Evolutionary conservation across 768 basidiomycete genomes (phyloP), one percentile per base, ranked within the genome.

Genomic region (Pisolithus orientalis): DNA sequence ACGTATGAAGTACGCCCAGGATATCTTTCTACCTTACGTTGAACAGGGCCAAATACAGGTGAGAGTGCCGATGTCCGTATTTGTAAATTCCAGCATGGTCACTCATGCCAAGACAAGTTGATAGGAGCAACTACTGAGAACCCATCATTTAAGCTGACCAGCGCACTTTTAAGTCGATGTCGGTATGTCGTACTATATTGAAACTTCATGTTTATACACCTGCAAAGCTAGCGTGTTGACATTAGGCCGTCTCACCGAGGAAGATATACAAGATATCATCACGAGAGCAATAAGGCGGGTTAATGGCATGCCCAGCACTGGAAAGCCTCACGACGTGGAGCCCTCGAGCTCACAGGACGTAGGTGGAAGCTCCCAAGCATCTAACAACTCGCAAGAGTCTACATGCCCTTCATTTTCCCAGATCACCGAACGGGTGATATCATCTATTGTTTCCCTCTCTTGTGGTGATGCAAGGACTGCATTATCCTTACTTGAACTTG

Each of bases 91-190:
- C 40, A 32, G 51, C 34, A 49, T n/a, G 21, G 47, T 47, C 51
- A 46, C 24, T 38, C 27, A 29, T 43, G 38, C 10, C 27, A 13
- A 14, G 17, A 16, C 34, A 13, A 85, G 80, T 70, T 90, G 28
- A 79, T 91, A 59, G 89, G 89, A 27, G 89, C 90, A 1, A 94
- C 90, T 3, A 93, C 90, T 1, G 91, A 94, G 66, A 94, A 94
- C 56, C 90, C 90, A 1, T 90, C 87, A 0, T 94, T 94, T 72
- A 88, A 86, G 58, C 65, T 90, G 31, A 87, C 83, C 16, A 75
- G 81, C 31, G 83, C 88, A 10, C 72, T 90, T 28, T 69, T 90
- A 29, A 85, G 84, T 62, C 81, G 88, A 42, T 90, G 88, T 67
- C 78, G 87, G 87, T 85, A 57, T 61, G 79, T 69, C 29, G 32